Percentiles rank a stretch among this genome's conserved stretches.
These are phyloP conservation scores for Viola pubescens DNA, from an alignment of 441 rosid species.

Conservation along the genomic window DNA sequence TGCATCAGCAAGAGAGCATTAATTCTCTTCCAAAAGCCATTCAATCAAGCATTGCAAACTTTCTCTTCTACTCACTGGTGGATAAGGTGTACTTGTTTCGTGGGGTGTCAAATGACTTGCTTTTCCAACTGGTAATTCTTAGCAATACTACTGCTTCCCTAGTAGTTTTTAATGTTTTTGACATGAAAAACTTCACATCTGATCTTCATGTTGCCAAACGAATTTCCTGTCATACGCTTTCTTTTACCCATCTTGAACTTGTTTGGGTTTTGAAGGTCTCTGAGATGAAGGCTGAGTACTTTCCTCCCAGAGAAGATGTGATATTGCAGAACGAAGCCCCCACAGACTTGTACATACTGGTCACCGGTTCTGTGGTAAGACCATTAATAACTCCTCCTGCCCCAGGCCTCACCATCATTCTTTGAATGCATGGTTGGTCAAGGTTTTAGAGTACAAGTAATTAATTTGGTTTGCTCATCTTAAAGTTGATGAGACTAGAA, in stretches of 20 bases:
- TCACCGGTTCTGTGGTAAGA: slow-evolving; percentile 73
- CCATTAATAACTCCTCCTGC: neutral
- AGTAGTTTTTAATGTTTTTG: neutral
- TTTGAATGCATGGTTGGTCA: neutral
- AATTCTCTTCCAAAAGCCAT: slow-evolving; percentile 85
- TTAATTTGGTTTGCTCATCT: neutral
- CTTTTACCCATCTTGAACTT: no score
- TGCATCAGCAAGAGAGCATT: slow-evolving; percentile 84
- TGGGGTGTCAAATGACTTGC: slow-evolving; percentile 86
- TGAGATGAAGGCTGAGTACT: slow-evolving; percentile 89
- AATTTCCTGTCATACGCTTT: no score
- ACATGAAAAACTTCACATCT: neutral
- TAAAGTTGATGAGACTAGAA: no score
- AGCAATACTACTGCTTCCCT: no score
- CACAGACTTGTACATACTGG: slow-evolving; percentile 73
- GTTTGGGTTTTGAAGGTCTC: slow-evolving; percentile 42
- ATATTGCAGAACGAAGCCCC: slow-evolving; percentile 92
- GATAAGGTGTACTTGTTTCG: slow-evolving; percentile 74
- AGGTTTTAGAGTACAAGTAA: neutral
- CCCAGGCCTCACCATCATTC: neutral
- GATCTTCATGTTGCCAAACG: no score
- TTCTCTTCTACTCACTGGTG: slow-evolving; percentile 70
- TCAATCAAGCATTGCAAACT: slow-evolving; percentile 64
- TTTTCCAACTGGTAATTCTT: slow-evolving; percentile 78
- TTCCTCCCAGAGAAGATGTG: slow-evolving; percentile 87